Conservation (phyloP, 2,329 filamentous ascomycete genomes). For the Pestalotiopsis sp. region DNA sequence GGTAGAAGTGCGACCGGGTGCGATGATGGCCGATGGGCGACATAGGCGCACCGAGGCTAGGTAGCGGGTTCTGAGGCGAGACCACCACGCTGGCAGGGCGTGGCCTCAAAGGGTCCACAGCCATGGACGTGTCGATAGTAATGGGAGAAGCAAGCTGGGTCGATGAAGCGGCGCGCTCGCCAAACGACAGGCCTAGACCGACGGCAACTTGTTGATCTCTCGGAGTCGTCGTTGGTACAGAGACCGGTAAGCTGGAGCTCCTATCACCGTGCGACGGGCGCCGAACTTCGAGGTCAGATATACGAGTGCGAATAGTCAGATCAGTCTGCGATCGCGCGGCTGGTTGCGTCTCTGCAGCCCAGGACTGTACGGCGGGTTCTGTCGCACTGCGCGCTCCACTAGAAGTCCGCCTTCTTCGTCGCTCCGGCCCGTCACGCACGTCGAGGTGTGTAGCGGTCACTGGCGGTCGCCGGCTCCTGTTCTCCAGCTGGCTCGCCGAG, state of each 20-base stretch:
- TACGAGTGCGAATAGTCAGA: constrained; percentile 48
- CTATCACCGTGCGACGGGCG: constrained; percentile 46
- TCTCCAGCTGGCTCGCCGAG: constrained; percentile 46
- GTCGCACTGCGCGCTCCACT: constrained; percentile 60
- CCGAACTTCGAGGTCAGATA: constrained; percentile 37
- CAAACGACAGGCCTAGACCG: constrained; percentile 14
- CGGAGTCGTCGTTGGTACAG: constrained; percentile 24
- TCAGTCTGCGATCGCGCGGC: constrained; percentile 69
- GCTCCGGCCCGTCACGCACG: constrained; percentile 49
- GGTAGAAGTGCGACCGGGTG: constrained; percentile 54
- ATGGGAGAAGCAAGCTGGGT: constrained; percentile 18
- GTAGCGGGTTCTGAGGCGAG: constrained; percentile 32
- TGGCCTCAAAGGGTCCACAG: constrained; percentile 24
- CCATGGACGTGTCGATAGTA: constrained; percentile 21
- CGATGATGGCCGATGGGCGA: constrained; percentile 38
- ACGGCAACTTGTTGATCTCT: constrained; percentile 6
- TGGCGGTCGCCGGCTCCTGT: constrained; percentile 55
- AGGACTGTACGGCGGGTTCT: constrained; percentile 42
- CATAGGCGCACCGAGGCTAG: constrained; percentile 33
- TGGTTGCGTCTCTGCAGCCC: constrained; percentile 46
- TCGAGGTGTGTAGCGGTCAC: constrained; percentile 50
- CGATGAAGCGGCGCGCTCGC: constrained; percentile 32
- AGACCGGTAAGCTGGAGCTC: constrained; percentile 36
- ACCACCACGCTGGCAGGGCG: constrained; percentile 45
- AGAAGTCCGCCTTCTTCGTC: constrained; percentile 50